Base-by-base conservation (phyloP, 2,329 filamentous ascomycete genomes). In the Lasiodiplodia sp. region DNA sequence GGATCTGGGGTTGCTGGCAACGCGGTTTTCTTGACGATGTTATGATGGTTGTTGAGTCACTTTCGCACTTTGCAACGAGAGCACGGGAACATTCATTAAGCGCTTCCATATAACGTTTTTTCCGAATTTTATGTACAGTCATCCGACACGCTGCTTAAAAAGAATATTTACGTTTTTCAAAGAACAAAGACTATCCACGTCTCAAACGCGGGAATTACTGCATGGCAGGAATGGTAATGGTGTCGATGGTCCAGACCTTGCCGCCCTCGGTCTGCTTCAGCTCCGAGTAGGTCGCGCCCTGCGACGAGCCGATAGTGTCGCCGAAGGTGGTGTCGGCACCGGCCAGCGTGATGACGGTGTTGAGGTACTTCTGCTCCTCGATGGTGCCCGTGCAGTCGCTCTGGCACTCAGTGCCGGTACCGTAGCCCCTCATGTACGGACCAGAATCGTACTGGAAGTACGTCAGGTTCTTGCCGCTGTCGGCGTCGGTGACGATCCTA, bases 381-480 rank as follows among this genome's bases (percentile, higher is more conserved):
- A 80, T 72, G 18, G 81, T 82, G 16, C 77, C 78, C 0, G 73
- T 77, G 73, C 81, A 83, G 52, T 69, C 71, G 23, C 72, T 65
- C 69, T 82, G 70, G 56, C 81, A 83, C 70, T 83, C 79, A 2
- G 80, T 83, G n/a, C 80, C 80, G 2, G 80, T 83, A 47, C 80
- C 77, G 60, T 69, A 69, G 28, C 77, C 79, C 6, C 73, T 79
- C 80, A 82, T 82, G n/a, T 79, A 78, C 11, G 66, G 66, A 0
- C 81, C 80, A 3, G 77, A 77, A 40, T 75, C 73, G 37, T 77
- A 73, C 8, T 74, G 74, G 71, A 78, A 81, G 1, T 76, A 75
- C 12, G 77, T 79, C 10, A 83, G 73, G 1, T 73, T 44, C 10
- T 70, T 73, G n/a, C 80, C 77, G n/a, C 77, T 79, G 40, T 74